These are phyloP conservation scores for Verbascum thapsus DNA, from an alignment of 257 asterid genomes.

Conservation along the genomic window DNA sequence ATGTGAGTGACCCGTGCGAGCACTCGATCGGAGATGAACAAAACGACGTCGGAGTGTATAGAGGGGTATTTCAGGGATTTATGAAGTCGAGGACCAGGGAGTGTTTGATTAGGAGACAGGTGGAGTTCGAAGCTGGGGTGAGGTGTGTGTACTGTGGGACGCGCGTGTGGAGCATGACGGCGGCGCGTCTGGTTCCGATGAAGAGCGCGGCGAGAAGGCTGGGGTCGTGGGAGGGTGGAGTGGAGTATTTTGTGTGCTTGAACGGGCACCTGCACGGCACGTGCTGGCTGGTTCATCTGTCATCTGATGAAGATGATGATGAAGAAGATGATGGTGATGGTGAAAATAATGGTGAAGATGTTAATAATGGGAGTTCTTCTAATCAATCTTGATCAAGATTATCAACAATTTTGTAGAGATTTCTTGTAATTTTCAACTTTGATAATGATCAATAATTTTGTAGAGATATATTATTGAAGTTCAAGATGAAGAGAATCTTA, in stretches of 20 bases:
- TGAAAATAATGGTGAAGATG: neutral
- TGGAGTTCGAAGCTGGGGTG: constrained; percentile 49
- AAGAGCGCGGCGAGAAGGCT: constrained; percentile 67
- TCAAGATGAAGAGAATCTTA: too few species aligned
- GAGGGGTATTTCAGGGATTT: constrained; percentile 79
- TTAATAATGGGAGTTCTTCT: neutral
- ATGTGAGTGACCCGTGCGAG: constrained; percentile 90
- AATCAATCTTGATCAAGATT: neutral
- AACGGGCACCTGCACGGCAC: constrained; percentile 81
- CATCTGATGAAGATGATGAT: constrained; percentile 47
- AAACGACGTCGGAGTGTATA: constrained; percentile 61
- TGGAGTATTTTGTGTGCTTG: constrained; percentile 83
- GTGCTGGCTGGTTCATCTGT: constrained; percentile 73
- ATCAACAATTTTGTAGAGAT: neutral
- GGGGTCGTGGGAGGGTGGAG: constrained; percentile 60
- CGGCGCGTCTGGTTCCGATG: constrained; percentile 70
- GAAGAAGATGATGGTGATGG: constrained; percentile 10
- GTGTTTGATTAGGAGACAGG: constrained; percentile 51
- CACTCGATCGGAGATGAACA: constrained; percentile 39
- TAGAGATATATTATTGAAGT: too few species aligned
- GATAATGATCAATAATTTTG: too few species aligned
- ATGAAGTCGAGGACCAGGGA: constrained; percentile 70
- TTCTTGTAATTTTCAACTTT: too few species aligned
- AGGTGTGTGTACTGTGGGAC: constrained; percentile 79
- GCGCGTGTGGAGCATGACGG: constrained; percentile 88